Base-by-base conservation (phyloP, 2,329 filamentous ascomycete species). In the Cordyceps javanica region DNA sequence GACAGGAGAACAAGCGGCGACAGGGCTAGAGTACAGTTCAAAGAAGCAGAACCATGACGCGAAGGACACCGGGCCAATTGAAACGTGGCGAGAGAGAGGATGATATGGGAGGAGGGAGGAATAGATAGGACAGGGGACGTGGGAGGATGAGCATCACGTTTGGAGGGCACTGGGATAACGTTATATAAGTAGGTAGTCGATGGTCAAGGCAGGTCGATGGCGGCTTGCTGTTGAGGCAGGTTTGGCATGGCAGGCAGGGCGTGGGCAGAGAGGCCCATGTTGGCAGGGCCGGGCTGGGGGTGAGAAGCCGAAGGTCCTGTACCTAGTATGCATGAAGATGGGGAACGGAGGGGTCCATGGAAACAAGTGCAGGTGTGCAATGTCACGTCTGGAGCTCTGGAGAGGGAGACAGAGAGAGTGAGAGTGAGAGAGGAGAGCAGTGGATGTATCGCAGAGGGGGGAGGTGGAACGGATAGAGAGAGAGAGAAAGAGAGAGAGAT, bases 251-350 rank as follows among this genome's bases (percentile, higher is more conserved):
- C 28, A 34, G 21, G 38, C 23, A 55, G 42, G 51, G 51, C 23
- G 49, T 36, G 38, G 21, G 4, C 23, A 39, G 49, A 25, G 34
- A 36, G 34, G 14, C 34, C 34, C 6, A 14, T 8, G 19, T 25
- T 32, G 34, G 34, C 14, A 39, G 36, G 48, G 23, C 19, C 7
- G 39, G 39, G 13, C 42, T 46, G 26, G 26, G 42, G 26, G 25
- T 28, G 25, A 30, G 25, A 30, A 19, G 25, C 14, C 13, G 19
- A 42, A 25, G 25, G 45, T 42, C 39, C 60, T 62, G 66, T 62
- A 67, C 67, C 69, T 66, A 62, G 69, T 69, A 65, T 72, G 70
- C 69, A 72, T 70, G 69, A 66, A 65, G 67, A 72, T 71, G 69
- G 70, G 70, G 69, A 68, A 65, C 61, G 64, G 44, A 67, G 70